Base-by-base conservation (phyloP, 495 filamentous ascomycete species). In the Daldinia vernicosa region DNA sequence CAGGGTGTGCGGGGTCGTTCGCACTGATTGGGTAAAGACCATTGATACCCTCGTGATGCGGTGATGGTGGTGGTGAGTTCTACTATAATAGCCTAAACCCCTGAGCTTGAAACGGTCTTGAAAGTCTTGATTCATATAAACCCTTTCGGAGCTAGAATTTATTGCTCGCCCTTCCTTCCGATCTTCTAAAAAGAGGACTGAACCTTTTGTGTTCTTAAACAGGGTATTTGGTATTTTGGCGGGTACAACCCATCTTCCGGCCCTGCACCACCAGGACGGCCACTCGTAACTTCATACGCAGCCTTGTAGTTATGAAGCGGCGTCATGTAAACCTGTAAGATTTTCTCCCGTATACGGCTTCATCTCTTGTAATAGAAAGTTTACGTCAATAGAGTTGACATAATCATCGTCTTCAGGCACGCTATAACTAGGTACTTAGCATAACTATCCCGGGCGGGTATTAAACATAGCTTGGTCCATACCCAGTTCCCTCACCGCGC, bases 21-120 rank as follows among this genome's bases (percentile, higher is more conserved):
- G 6, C 28, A 14, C 39, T 53, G 47, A 67, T 72, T 72, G 64
- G 68, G 51, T 3, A 37, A 55, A 3, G 37, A 9, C 30, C 0
- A 39, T 56, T 56, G 33, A 33, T 60, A 45, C 45, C 19, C 58
- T 63, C 69, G 40, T 64, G 60, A 67, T 50, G 69, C 56, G 22
- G 54, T 64, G 22, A 37, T 53, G 47, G 69, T 60, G 22, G 54
- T 64, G 22, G 45, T 53, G 47, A 33, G 24, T 47, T 15, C 28
- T 22, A 26, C 0, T 63, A 67, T 62, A 65, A 71, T 71, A 71
- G 69, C 58, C 69, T 71, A 71, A 71, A 71, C 35, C 50, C 50
- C 17, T 14, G 17, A 24, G 28, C 15, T 63, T 30, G 14, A 11
- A 52, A 50, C 43, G 17, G 57, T 66, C 58, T 71, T 67, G 63